Percentiles rank a stretch among this genome's conserved stretches.
Conservation (phyloP, 179 eudicot species). For the Patellifolia procumbens region DNA sequence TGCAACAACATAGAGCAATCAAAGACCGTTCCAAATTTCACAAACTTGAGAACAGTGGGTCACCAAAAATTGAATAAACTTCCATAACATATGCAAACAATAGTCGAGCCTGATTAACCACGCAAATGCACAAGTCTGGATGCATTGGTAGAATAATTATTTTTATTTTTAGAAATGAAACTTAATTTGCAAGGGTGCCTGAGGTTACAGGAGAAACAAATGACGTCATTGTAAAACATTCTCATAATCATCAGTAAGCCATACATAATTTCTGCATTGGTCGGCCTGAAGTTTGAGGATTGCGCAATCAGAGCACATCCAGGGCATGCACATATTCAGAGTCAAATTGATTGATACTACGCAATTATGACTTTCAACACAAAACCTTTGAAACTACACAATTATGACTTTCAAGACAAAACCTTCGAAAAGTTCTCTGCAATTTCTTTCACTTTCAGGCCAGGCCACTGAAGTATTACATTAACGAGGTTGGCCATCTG, state of each 20-base stretch:
- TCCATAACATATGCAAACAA: background rate
- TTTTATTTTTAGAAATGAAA: background rate
- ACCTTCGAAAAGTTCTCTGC: conserved; percentile 90
- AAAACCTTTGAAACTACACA: too few relatives aligned
- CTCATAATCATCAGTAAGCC: background rate
- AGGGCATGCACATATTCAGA: background rate
- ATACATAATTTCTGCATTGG: background rate
- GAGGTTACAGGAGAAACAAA: background rate
- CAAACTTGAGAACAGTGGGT: background rate
- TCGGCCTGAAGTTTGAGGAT: conserved; percentile 6
- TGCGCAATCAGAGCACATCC: background rate
- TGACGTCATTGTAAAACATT: background rate
- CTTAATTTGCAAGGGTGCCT: background rate
- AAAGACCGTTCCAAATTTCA: conserved; percentile 1
- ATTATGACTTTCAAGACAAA: too few relatives aligned
- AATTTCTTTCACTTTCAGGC: conserved; percentile 62
- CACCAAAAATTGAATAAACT: background rate
- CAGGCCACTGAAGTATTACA: conserved; percentile 65
- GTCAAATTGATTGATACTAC: background rate
- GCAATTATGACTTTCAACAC: conserved; percentile 5
- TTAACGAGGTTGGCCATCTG: conserved; percentile 95
- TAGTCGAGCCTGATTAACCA: background rate
- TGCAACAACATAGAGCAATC: conserved; percentile 35
- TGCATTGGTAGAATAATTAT: background rate
- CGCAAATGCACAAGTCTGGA: background rate